A percentile compares a stretch with the other conserved stretches of the same genome.
These are phyloP conservation scores for Tuctoria greenei DNA, from an alignment of 176 grass and related monocot genomes.

Conservation along the genomic window DNA sequence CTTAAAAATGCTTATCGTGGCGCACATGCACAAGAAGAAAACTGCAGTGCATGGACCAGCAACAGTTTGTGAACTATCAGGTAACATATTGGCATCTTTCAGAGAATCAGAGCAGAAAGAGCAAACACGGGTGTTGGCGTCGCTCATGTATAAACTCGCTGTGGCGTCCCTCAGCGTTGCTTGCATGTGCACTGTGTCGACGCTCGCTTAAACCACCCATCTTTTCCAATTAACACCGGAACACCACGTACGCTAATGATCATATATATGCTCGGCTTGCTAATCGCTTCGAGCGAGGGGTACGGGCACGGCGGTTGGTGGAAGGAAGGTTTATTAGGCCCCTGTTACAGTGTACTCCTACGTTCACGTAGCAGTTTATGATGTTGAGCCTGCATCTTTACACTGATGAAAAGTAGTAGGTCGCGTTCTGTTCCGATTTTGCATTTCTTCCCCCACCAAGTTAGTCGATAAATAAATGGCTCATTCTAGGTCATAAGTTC, in stretches of 20 bases:
- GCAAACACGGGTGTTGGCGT: too few relatives aligned
- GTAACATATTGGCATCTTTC: neutral
- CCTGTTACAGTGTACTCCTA: neutral
- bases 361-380: neutral
- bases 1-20: neutral
- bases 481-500: slow-evolving; percentile 1
- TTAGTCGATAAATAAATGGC: slow-evolving; percentile 17
- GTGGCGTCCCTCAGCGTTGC: too few relatives aligned
- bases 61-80: neutral
- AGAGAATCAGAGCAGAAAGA: neutral
- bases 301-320: too few relatives aligned
- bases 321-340: too few relatives aligned
- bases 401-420: slow-evolving; percentile 9
- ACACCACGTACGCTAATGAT: neutral
- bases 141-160: neutral
- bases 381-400: slow-evolving; percentile 3
- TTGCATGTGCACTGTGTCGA: too few relatives aligned
- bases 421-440: slow-evolving; percentile 7
- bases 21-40: neutral
- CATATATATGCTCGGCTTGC: neutral
- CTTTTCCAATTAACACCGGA: too few relatives aligned
- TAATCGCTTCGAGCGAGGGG: neutral
- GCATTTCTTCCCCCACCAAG: neutral
- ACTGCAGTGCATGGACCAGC: neutral
- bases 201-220: neutral